Evolutionary conservation across 129 eudicot genomes (phyloP), one percentile per base, ranked within the genome.

Genomic region (Ambrosia trifida): DNA sequence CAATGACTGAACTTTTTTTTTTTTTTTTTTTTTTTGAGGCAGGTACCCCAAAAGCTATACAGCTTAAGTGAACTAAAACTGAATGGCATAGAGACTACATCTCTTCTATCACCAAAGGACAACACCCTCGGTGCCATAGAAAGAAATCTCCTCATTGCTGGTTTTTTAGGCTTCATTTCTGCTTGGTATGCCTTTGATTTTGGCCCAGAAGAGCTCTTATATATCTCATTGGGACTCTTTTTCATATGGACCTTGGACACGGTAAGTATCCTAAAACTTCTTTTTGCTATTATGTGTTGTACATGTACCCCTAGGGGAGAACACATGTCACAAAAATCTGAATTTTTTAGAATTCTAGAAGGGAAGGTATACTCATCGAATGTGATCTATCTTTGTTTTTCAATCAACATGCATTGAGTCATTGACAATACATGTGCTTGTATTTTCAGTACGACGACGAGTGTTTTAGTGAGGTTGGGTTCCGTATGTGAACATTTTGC

Each of bases 11-110:
- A 66, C 68, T 46, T 74, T 74, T 68, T 52, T 30, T 19, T 53
- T 54, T 58, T 58, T 67, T 46, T 74, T 74, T 68, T 52, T 30
- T 19, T 53, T 54, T 58, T 58, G 31, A 62, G 78, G 84, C 89
- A 94, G 98, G 89, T 89, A 68, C 97, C 98, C 12, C 96, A 90
- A 81, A 87, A 97, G 78, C 83, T 87, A 50, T 94, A 94, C 83
- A 85, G 82, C 64, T 72, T 89, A 77, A 86, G 82, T 72, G 98
- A 94, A 72, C 76, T 93, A 64, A 87, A 85, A 79, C 78, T 94
- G 54, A 94, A 94, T 64, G 93, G 98, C 11, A 89, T 89, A 31
- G 95, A 89, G 66, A 46, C 93, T 71, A 58, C 90, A 47, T 82
- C 85, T 52, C 89, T 94, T 28, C 83, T 94, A 45, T 72, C 98